These are phyloP conservation scores for Pleurotus sapidus DNA, from an alignment of 768 basidiomycete species.

Conservation along the genomic window DNA sequence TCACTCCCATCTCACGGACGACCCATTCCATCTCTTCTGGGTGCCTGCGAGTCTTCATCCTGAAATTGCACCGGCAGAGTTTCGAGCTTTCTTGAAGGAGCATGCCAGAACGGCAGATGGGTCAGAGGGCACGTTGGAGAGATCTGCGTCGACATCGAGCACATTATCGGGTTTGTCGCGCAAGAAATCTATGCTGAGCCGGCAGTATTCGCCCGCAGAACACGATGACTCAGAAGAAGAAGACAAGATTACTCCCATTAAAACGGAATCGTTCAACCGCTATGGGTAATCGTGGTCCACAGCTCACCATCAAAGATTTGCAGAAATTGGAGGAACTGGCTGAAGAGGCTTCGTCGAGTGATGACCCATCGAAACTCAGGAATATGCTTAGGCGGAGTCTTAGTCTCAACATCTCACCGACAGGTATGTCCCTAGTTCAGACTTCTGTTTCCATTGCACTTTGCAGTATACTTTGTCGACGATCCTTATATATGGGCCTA, in stretches of 20 bases:
- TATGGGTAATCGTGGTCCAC: slow-evolving; percentile 68
- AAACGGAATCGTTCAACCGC: slow-evolving; percentile 68
- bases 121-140: slow-evolving; percentile 26
- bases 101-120: slow-evolving; percentile 70
- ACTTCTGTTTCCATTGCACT: neutral
- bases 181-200: slow-evolving; percentile 90
- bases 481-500: too few species aligned
- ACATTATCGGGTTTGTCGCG: slow-evolving; percentile 59
- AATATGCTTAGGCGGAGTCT: slow-evolving; percentile 81
- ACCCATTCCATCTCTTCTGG: slow-evolving; percentile 95
- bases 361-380: slow-evolving; percentile 78
- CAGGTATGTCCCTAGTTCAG: slow-evolving; percentile 58
- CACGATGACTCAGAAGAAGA: slow-evolving; percentile 75
- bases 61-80: slow-evolving; percentile 96
- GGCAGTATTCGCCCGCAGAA: slow-evolving; percentile 84
- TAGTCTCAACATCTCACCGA: slow-evolving; percentile 81
- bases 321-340: slow-evolving; percentile 92
- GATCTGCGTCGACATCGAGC: slow-evolving; percentile 44
- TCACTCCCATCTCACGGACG: slow-evolving; percentile 45
- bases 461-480: neutral
- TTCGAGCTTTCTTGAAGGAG: slow-evolving; percentile 91
- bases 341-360: slow-evolving; percentile 81
- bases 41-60: slow-evolving; percentile 96
- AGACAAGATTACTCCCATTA: slow-evolving; percentile 60
- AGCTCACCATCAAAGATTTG: slow-evolving; percentile 91